Evolutionary conservation across 2,329 filamentous ascomycete genomes (phyloP), one percentile per base, ranked within the genome.

Genomic region (Dactylellina cionopaga): DNA sequence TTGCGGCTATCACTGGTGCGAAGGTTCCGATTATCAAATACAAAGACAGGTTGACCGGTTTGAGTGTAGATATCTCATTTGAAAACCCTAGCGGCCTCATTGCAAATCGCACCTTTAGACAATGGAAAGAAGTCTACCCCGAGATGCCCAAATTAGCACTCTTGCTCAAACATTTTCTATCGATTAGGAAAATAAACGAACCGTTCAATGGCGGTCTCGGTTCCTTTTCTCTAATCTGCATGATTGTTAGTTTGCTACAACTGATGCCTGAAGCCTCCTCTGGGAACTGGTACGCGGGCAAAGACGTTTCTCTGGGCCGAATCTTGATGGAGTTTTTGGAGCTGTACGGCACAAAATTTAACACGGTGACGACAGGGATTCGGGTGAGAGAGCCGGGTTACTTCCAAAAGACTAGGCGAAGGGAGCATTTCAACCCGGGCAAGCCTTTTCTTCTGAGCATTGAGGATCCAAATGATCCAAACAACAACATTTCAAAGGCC

Each of bases 21-120:
- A 92, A 90, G 77, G 93, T 99, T 1, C 95, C 95, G 0, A 87
- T 99, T 59, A 87, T 98, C 81, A 99, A 99, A 80, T 98, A 91
- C 78, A 85, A 92, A 44, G 95, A 99, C 78, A 84, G 82, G 60
- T 77, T 85, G 58, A 97, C 93, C 1, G 89, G 88, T 10, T 83
- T 99, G 58, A 91, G 90, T 76, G 90, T 98, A 10, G 95, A 99
- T 79, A 86, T 99, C 10, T 98, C 93, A 0, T 97, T 99, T 78
- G 94, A 99, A 81, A 98, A 97, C 78, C 81, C 89, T 33, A 91
- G 90, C 41, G 95, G 95, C 9, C 82, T 97, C 7, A 81, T 85
- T 15, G 94, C 95, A 1, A 90, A 95, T 77, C 82, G 88, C 15
- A 97, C 92, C 0, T 96, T 97, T 79, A 81, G 88, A 59, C 80